Percentiles rank a stretch among this genome's conserved stretches.
These are phyloP conservation scores for Arabis hirsuta DNA, from an alignment of 345 rosid genomes.

Conservation along the genomic window DNA sequence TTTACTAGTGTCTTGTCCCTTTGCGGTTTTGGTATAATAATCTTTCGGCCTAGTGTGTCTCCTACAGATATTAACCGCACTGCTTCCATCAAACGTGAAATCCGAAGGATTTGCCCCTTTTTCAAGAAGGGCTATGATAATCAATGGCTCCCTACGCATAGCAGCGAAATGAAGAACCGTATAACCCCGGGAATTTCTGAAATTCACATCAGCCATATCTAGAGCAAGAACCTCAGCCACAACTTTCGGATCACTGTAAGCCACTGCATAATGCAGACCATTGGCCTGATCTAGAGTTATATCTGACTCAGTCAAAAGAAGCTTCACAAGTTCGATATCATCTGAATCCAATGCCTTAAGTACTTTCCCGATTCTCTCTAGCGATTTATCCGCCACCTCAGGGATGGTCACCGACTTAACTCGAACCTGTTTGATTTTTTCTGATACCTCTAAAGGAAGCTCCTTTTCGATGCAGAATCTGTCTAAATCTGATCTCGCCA, in stretches of 20 bases:
- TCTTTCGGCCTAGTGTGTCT: slow-evolving; percentile 90
- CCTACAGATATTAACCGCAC: slow-evolving; percentile 82
- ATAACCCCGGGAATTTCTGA: slow-evolving; percentile 71
- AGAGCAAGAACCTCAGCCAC: slow-evolving; percentile 76
- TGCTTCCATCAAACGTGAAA: slow-evolving; percentile 72
- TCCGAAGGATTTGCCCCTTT: slow-evolving; percentile 81
- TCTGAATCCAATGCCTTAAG: slow-evolving; percentile 93
- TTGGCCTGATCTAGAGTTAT: slow-evolving; percentile 76
- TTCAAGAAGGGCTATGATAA: slow-evolving; percentile 66
- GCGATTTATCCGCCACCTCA: slow-evolving; percentile 48
- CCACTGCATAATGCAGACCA: slow-evolving; percentile 88
- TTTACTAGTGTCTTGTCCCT: slow-evolving; percentile 81
- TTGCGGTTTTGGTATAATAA: slow-evolving; percentile 68
- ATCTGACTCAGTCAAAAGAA: slow-evolving; percentile 79
- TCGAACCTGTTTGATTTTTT: slow-evolving; percentile 58
- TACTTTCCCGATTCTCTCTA: slow-evolving; percentile 76
- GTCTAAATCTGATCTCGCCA: slow-evolving; percentile 85
- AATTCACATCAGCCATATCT: slow-evolving; percentile 73
- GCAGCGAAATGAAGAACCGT: slow-evolving; percentile 92
- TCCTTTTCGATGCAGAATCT: slow-evolving; percentile 72
- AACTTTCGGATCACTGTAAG: slow-evolving; percentile 92
- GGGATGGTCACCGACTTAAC: slow-evolving; percentile 39
- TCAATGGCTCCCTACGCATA: slow-evolving; percentile 78
- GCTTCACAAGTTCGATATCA: slow-evolving; percentile 88
- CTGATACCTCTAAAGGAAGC: slow-evolving; percentile 72